Base-by-base conservation (phyloP, 176 grass and related monocot genomes). In the Juncus effusus region DNA sequence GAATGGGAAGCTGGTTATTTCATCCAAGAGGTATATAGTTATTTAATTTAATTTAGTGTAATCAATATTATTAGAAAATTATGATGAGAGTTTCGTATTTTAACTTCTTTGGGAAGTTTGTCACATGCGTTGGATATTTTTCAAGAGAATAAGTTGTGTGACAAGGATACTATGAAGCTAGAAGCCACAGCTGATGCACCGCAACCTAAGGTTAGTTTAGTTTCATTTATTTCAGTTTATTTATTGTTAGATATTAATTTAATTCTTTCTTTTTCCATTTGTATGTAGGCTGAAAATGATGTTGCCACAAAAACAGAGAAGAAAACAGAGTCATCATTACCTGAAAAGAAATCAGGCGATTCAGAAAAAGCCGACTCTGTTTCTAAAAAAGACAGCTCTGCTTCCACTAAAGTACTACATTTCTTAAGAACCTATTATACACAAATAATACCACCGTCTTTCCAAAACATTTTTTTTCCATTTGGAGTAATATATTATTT, bases 41-140 rank as follows among this genome's bases (percentile, higher is more conserved):
- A 59, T 76, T 72, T 16, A 51, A 7, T 51, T 3, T 8, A 49
- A 36, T 62, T 54, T 16, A 7, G 9, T 54, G 11, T 7, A 28
- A 28, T 28, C 19, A 28, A 28, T 28, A 28, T 28, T 28, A 28
- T 56, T 56, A 10, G 52, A 13, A 56, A 56, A 56, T 56, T 56
- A 11, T 13, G 12, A 56, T 56, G 56, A n/a, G 28, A 36, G 11
- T 8, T 61, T 61, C 13, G 44, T 47, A 47, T 47, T 47, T 47
- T 47, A 9, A 47, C 60, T 7, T 77, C 62, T 66, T 37, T 42
- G 5, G 38, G 55, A 77, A 95, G 90, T 67, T 76, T 95, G 65
- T 83, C 90, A 39, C 90, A 80, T 53, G 82, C 85, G 54, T 68
- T 89, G 62, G 82, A 77, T 59, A 89, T 95, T 75, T 95, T 95